Percentiles rank a stretch among this genome's conserved stretches.
phyloP scores from a whole-genome alignment of 306 rosid species.

The Luffa acutangula region DNA sequence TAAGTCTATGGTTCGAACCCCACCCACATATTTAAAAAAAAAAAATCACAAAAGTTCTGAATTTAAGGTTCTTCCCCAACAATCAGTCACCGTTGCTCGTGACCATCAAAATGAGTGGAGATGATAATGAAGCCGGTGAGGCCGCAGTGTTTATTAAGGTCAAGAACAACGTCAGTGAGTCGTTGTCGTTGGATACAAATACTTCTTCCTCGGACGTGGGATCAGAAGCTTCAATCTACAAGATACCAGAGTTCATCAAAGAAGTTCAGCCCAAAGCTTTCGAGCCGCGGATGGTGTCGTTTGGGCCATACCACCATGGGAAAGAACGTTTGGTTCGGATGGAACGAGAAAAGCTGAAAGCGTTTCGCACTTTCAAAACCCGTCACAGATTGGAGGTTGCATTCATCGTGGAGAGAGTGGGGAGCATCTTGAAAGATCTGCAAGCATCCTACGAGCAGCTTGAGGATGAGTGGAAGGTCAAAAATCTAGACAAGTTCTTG shows the following conservation, averaged over 20 bases:
- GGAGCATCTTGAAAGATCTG: constrained; percentile 22
- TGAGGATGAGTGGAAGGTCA: constrained; percentile 12
- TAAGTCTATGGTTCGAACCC: too few species aligned
- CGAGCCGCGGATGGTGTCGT: constrained; percentile 32
- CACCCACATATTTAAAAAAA: too few species aligned
- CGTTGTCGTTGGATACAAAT: too few species aligned
- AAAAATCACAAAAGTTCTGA: too few species aligned
- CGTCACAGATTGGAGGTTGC: constrained; percentile 21
- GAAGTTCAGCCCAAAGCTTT: constrained; percentile 19
- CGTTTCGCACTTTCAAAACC: constrained; percentile 28
- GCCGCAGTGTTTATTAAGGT: too few species aligned
- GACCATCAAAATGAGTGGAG: too few species aligned
- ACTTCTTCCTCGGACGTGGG: too few species aligned
- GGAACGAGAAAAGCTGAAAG: constrained; percentile 29
- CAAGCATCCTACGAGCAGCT: constrained; percentile 26
- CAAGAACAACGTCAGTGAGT: too few species aligned
- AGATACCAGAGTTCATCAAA: constrained; percentile 18
- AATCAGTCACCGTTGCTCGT: too few species aligned
- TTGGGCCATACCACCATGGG: constrained; percentile 40
- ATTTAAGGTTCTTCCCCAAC: too few species aligned
- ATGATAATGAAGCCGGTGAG: too few species aligned
- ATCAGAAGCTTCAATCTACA: constrained; percentile 19
- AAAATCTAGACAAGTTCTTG: constrained; percentile 11
- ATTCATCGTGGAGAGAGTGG: constrained; percentile 2
- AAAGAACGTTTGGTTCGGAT: background rate